Evolutionary conservation across 2,329 filamentous ascomycete species (phyloP).

Genomic region (Zymoseptoria crescenta): DNA sequence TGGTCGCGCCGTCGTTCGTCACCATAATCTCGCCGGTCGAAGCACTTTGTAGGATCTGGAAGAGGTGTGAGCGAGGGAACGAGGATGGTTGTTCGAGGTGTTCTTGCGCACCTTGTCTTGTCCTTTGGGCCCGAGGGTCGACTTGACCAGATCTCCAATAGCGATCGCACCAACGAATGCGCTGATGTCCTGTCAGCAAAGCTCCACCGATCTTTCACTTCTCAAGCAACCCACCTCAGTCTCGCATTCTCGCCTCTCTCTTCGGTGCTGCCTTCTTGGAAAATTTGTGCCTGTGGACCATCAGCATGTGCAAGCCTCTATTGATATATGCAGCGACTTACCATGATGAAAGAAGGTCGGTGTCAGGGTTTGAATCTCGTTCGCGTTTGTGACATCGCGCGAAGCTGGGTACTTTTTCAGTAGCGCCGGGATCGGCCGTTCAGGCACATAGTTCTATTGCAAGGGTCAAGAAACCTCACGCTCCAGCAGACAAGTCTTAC

Average conservation of each 20-base stretch:
- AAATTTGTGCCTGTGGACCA: slow-evolving; percentile 3
- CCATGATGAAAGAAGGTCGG: background rate
- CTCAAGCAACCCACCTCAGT: slow-evolving; percentile 13
- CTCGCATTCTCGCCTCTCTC: slow-evolving; percentile 21
- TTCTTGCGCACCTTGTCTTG: slow-evolving; percentile 89
- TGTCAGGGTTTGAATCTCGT: background rate
- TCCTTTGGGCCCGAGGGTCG: slow-evolving; percentile 90
- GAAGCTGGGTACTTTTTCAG: background rate
- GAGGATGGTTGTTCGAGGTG: background rate
- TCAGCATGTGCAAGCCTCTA: background rate
- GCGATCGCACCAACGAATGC: slow-evolving; percentile 98
- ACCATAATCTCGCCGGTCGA: slow-evolving; percentile 97
- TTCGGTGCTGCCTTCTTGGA: slow-evolving; percentile 19
- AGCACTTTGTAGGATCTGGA: slow-evolving; percentile 36
- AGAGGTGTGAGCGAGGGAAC: slow-evolving; percentile 1
- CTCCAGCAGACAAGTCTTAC: no score
- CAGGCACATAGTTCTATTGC: background rate
- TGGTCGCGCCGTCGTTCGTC: slow-evolving; percentile 97
- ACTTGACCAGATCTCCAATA: slow-evolving; percentile 95
- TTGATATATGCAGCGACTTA: background rate
- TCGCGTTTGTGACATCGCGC: background rate
- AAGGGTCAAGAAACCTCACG: no score
- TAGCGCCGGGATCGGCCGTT: background rate
- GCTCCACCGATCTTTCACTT: background rate
- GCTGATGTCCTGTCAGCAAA: slow-evolving; percentile 13